Percentiles rank a stretch among this genome's conserved stretches.
These are phyloP conservation scores for Plasmodium vinckei DNA, from an alignment of 169 alveolate species.

Conservation along the genomic window DNA sequence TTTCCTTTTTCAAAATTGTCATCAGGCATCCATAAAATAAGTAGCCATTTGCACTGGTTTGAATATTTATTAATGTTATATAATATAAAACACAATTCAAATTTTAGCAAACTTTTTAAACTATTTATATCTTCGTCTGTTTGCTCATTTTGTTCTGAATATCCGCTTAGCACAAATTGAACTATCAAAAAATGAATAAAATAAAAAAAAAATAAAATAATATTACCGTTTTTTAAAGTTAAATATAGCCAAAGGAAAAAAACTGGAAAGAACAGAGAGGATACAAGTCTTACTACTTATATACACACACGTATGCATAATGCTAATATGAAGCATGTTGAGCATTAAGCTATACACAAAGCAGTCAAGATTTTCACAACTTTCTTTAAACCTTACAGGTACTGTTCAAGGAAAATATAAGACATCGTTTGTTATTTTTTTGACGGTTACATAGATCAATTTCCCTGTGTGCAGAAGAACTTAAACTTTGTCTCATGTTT, in stretches of 20 bases:
- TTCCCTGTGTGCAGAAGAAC: slow-evolving; percentile 45
- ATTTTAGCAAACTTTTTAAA: slow-evolving; percentile 24
- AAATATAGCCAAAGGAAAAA: background rate
- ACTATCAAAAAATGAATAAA: background rate
- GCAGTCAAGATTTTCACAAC: background rate
- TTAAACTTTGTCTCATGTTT: slow-evolving; percentile 30
- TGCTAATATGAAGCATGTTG: background rate
- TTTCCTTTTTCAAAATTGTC: background rate
- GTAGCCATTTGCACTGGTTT: slow-evolving; percentile 30
- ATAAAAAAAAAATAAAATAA: background rate
- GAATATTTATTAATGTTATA: slow-evolving; percentile 16
- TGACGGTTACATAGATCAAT: slow-evolving; percentile 42
- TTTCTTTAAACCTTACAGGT: slow-evolving; percentile 16
- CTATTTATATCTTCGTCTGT: slow-evolving; percentile 22
- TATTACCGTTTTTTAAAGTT: background rate
- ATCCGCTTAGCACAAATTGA: slow-evolving; percentile 33
- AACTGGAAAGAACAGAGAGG: background rate
- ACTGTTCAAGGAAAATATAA: slow-evolving; percentile 43
- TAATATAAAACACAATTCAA: slow-evolving; percentile 19
- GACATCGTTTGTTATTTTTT: slow-evolving; percentile 51
- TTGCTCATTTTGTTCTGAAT: slow-evolving; percentile 26
- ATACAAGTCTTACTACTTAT: too few relatives aligned
- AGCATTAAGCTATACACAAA: background rate
- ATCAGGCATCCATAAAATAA: slow-evolving; percentile 56
- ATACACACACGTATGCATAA: background rate